These are phyloP conservation scores for Diophrys appendiculata DNA, from an alignment of 73 alveolate species.

Conservation along the genomic window DNA sequence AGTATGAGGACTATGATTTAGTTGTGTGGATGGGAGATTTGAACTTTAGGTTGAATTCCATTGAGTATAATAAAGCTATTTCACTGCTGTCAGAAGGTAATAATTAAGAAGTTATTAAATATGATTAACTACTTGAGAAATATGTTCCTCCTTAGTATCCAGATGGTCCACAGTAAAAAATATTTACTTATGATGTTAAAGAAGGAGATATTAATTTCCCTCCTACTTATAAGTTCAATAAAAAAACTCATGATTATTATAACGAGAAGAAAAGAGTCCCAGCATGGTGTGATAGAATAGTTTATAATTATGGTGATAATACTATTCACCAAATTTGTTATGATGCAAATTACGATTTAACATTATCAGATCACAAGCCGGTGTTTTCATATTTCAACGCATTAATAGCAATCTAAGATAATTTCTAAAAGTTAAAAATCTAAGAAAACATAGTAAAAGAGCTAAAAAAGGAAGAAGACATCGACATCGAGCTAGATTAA, in stretches of 20 bases:
- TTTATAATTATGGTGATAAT: constrained; percentile 55
- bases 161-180: no score
- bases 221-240: constrained; percentile 82
- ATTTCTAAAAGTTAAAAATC: constrained; percentile 24
- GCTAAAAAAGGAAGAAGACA: constrained; percentile 12
- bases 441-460: constrained; percentile 17
- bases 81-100: constrained; percentile 65
- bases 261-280: constrained; percentile 73
- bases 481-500: constrained; percentile 33
- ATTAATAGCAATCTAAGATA: constrained; percentile 7
- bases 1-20: not conserved
- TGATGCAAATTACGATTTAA: constrained; percentile 51
- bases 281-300: constrained; percentile 89
- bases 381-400: constrained; percentile 54
- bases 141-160: no score
- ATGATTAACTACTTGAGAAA: no score
- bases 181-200: constrained; percentile 59
- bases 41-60: constrained; percentile 52
- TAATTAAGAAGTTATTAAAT: no score
- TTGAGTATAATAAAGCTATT: constrained; percentile 25
- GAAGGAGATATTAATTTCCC: constrained; percentile 84
- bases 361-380: constrained; percentile 88
- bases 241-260: constrained; percentile 63
- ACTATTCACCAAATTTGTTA: constrained; percentile 62
- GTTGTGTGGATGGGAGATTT: constrained; percentile 63